Conservation (phyloP, 2,329 filamentous ascomycete genomes). For the Epichloe hybrida region DNA sequence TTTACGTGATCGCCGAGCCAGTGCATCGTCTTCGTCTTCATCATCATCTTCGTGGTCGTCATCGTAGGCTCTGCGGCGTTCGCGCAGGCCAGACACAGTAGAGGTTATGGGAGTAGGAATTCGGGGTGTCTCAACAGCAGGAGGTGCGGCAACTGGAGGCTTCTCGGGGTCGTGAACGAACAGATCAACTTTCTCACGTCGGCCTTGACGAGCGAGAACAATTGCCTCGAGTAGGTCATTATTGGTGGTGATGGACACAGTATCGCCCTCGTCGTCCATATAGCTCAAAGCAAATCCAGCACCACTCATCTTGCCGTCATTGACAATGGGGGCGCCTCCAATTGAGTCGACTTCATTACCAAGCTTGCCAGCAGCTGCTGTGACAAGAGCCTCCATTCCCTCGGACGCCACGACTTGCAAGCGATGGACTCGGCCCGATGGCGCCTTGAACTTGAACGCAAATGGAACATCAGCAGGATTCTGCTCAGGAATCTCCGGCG, state of each 20-base stretch:
- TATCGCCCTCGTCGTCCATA: constrained; percentile 91
- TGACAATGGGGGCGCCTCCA: constrained; percentile 65
- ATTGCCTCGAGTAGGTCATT: constrained; percentile 88
- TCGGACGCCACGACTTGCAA: constrained; percentile 71
- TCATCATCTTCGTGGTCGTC: constrained; percentile 41
- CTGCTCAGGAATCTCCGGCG: constrained; percentile 38
- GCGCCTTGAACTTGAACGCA: constrained; percentile 98
- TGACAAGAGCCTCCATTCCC: constrained; percentile 68
- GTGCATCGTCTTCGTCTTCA: constrained; percentile 38
- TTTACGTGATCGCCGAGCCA: constrained; percentile 31
- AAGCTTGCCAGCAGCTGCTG: constrained; percentile 69
- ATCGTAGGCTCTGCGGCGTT: constrained; percentile 32
- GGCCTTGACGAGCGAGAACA: constrained; percentile 60
- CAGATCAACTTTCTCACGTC: constrained; percentile 86
- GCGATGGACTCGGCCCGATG: constrained; percentile 84
- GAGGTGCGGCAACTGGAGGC: constrained; percentile 57
- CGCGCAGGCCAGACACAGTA: constrained; percentile 32
- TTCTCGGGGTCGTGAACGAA: constrained; percentile 91
- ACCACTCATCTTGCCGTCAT: constrained; percentile 63
- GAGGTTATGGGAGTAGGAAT: constrained; percentile 35
- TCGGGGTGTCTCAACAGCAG: constrained; percentile 31
- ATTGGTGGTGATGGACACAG: constrained; percentile 91
- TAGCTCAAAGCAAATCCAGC: constrained; percentile 88
- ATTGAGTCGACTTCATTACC: constrained; percentile 71
- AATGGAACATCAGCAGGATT: constrained; percentile 64